Conservation (phyloP, 73 alveolate genomes). For the Paramecium primaurelia region DNA sequence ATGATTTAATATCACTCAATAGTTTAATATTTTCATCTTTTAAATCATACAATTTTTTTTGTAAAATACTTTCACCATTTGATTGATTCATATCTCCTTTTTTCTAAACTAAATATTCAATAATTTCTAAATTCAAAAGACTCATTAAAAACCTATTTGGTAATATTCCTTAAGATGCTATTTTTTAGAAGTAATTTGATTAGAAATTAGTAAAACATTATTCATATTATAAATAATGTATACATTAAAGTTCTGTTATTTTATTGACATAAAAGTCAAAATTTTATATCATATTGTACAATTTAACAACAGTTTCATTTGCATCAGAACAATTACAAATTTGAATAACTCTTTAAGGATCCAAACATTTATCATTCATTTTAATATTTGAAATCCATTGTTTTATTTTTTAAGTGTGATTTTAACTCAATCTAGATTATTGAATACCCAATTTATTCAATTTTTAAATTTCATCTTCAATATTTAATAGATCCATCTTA, state of each 20-base stretch:
- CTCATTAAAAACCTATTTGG: slow-evolving; percentile 15
- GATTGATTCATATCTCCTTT: background rate
- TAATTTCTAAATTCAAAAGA: background rate
- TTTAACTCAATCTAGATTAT: background rate
- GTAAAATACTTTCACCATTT: background rate
- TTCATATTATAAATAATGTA: slow-evolving; percentile 12
- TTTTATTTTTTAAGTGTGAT: background rate
- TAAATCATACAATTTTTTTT: background rate
- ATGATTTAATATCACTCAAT: background rate
- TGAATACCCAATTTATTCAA: background rate
- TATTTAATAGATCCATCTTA: background rate
- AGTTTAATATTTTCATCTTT: background rate
- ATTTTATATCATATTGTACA: background rate
- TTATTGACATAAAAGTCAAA: background rate
- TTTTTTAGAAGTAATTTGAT: background rate
- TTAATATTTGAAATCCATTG: background rate
- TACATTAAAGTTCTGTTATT: background rate
- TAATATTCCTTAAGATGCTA: background rate
- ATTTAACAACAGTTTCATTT: background rate
- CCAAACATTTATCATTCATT: background rate
- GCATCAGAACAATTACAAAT: slow-evolving; percentile 4
- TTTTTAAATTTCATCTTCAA: background rate
- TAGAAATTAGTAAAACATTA: background rate
- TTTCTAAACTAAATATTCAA: background rate
- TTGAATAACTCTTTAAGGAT: background rate